Evolutionary conservation across 129 eudicot genomes (phyloP).

Genomic region (Flaveria brownii): DNA sequence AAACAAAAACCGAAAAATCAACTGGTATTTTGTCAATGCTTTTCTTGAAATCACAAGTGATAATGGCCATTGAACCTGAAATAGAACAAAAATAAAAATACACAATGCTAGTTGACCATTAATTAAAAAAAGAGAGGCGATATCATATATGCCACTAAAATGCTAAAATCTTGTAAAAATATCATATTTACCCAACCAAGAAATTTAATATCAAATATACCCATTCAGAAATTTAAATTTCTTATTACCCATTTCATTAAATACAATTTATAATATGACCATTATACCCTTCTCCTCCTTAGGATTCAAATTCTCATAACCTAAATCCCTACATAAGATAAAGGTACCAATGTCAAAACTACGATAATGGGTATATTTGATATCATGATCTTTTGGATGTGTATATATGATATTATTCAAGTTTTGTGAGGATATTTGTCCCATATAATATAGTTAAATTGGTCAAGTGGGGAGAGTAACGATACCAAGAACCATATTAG

Average conservation of each 20-base stretch:
- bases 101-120: background rate
- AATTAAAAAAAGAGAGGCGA: background rate
- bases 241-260: background rate
- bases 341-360: background rate
- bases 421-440: background rate
- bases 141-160: background rate
- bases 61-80: constrained; percentile 94
- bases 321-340: background rate
- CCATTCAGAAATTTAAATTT: background rate
- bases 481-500: constrained; percentile 1
- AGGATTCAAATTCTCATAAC: background rate
- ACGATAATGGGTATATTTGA: background rate
- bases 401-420: background rate
- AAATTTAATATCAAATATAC: background rate
- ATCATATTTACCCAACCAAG: background rate
- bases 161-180: background rate
- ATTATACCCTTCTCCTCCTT: background rate
- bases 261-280: background rate
- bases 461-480: constrained; percentile 5
- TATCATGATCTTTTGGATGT: background rate
- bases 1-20: constrained; percentile 82
- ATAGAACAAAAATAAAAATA: background rate
- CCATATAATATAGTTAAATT: background rate
- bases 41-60: constrained; percentile 91
- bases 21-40: constrained; percentile 89